Evolutionary conservation across 2,329 filamentous ascomycete species (phyloP).

Genomic region (Uncinocarpus reesii): DNA sequence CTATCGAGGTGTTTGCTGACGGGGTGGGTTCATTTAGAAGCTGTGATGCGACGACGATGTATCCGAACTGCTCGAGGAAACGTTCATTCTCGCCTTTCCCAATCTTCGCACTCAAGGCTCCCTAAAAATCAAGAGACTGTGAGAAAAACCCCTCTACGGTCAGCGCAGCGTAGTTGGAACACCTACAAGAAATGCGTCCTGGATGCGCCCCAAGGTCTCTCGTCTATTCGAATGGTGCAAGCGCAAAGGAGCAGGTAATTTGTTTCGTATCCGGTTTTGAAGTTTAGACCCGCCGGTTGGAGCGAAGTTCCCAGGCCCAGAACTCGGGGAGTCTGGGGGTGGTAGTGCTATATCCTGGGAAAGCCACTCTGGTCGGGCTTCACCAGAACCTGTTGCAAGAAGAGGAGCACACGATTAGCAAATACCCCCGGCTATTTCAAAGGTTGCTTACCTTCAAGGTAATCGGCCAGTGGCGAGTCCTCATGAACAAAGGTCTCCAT

Average conservation of each 20-base stretch:
- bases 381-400: conserved; percentile 26
- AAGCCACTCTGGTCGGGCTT: conserved; percentile 33
- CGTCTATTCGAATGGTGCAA: conserved; percentile 25
- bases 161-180: background rate
- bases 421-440: background rate
- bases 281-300: conserved; percentile 42
- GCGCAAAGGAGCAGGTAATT: conserved; percentile 41
- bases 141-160: background rate
- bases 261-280: conserved; percentile 40
- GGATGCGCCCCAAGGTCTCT: conserved; percentile 32
- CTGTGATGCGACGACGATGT: conserved; percentile 85
- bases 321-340: conserved; percentile 15
- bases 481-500: conserved; percentile 87
- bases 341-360: conserved; percentile 23
- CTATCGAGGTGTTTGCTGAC: conserved; percentile 32
- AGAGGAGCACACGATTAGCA: background rate
- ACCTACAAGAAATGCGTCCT: conserved; percentile 41
- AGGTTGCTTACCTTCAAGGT: conserved; percentile 65
- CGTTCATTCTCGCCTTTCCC: conserved; percentile 68
- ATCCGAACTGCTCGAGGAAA: conserved; percentile 87
- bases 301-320: conserved; percentile 33
- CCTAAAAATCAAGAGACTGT: conserved; percentile 36
- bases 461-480: conserved; percentile 77
- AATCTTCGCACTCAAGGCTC: conserved; percentile 50
- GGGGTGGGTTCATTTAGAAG: conserved; percentile 57